Percentiles rank a stretch among this genome's conserved stretches.
phyloP scores from a whole-genome alignment of 805 yeast genomes.

The Zygosaccharomyces rouxii region DNA sequence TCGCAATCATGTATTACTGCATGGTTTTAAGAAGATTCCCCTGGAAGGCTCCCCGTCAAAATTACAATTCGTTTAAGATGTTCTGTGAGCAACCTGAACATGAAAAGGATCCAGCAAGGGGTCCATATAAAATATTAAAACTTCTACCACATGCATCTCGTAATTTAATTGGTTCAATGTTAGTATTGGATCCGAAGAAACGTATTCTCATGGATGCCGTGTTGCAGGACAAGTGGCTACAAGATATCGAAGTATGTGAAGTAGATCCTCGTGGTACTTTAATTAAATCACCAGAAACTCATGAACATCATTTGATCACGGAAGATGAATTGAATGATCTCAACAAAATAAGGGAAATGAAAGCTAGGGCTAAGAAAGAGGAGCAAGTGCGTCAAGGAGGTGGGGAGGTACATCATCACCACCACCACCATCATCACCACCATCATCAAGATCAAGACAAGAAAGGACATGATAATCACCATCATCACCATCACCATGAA shows the following conservation, averaged over 20 bases:
- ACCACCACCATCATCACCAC: slow-evolving; percentile 8
- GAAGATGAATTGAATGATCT: slow-evolving; percentile 53
- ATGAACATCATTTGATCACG: slow-evolving; percentile 63
- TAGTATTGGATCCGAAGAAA: slow-evolving; percentile 51
- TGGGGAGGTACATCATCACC: neutral
- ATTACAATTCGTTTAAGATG: slow-evolving; percentile 70
- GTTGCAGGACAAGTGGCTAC: slow-evolving; percentile 52
- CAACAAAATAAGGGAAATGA: slow-evolving; percentile 36
- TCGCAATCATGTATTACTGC: slow-evolving; percentile 89
- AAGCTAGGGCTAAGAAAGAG: slow-evolving; percentile 20
- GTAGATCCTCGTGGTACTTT: slow-evolving; percentile 26
- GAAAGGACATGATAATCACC: neutral
- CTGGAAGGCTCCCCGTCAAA: slow-evolving; percentile 84
- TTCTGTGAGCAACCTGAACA: slow-evolving; percentile 46
- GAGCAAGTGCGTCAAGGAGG: slow-evolving; percentile 8
- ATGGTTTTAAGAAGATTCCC: slow-evolving; percentile 86
- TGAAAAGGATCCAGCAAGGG: slow-evolving; percentile 45
- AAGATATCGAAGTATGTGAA: slow-evolving; percentile 52
- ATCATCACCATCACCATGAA: slow-evolving; percentile 7
- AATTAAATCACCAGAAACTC: slow-evolving; percentile 36
- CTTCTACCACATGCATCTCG: slow-evolving; percentile 67
- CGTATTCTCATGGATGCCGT: slow-evolving; percentile 60
- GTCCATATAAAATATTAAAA: slow-evolving; percentile 69
- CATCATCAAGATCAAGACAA: too few relatives aligned
- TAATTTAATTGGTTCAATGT: slow-evolving; percentile 58